Percentiles rank a stretch among this genome's conserved stretches.
Conservation (phyloP, 495 filamentous ascomycete species). For the Neurospora terricola region DNA sequence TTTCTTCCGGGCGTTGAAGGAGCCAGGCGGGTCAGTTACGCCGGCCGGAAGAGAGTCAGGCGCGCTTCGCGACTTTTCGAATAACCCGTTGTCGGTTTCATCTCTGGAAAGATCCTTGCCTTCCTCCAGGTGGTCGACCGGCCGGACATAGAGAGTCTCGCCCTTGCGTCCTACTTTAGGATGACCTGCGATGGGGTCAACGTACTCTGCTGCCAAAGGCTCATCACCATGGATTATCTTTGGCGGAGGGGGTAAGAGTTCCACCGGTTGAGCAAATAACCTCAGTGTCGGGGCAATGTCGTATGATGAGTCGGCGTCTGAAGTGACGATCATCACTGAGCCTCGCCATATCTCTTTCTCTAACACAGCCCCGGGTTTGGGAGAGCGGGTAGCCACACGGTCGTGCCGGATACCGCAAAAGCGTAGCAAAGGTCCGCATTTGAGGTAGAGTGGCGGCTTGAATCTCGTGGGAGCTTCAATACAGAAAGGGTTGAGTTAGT, state of each 20-base stretch:
- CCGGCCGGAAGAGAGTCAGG: slow-evolving; percentile 25
- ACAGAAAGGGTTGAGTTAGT: slow-evolving; percentile 6
- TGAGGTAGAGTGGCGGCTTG: slow-evolving; percentile 72
- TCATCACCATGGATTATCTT: slow-evolving; percentile 53
- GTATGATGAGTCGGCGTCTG: slow-evolving; percentile 71
- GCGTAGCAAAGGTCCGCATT: slow-evolving; percentile 80
- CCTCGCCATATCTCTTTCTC: slow-evolving; percentile 83
- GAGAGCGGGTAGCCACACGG: slow-evolving; percentile 20
- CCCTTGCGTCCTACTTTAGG: slow-evolving; percentile 74
- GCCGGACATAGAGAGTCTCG: slow-evolving; percentile 70
- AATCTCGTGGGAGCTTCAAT: slow-evolving; percentile 55
- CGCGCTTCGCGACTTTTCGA: slow-evolving; percentile 43
- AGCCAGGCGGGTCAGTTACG: slow-evolving; percentile 28
- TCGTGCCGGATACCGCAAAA: slow-evolving; percentile 73
- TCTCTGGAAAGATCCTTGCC: slow-evolving; percentile 60
- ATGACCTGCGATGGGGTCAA: slow-evolving; percentile 81
- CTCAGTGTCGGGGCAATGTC: slow-evolving; percentile 66
- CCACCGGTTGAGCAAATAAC: slow-evolving; percentile 77
- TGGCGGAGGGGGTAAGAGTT: slow-evolving; percentile 74
- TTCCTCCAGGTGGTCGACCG: slow-evolving; percentile 71
- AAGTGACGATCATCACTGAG: slow-evolving; percentile 86
- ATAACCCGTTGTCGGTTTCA: slow-evolving; percentile 75
- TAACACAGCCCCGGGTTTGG: slow-evolving; percentile 24
- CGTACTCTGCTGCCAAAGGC: slow-evolving; percentile 65
- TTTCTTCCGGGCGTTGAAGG: slow-evolving; percentile 37